A percentile compares a stretch with the other conserved stretches of the same genome.
phyloP scores from a whole-genome alignment of 805 yeast genomes.

The Jamesozyma rosinii region DNA sequence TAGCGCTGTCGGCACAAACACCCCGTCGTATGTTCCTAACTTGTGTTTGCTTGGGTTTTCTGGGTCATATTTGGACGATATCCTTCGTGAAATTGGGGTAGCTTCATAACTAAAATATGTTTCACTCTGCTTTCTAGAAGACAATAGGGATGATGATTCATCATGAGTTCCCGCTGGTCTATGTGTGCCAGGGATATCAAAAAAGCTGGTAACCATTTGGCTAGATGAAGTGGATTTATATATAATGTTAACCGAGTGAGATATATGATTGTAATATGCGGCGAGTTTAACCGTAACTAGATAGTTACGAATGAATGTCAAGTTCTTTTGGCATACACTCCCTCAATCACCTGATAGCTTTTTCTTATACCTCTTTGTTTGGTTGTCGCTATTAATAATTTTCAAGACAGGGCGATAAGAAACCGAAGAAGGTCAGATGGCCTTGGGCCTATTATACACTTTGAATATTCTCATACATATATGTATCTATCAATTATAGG shows the following conservation, averaged over 20 bases:
- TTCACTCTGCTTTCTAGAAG: constrained; percentile 13
- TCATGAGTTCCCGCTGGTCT: constrained; percentile 17
- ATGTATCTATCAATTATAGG: too few relatives aligned
- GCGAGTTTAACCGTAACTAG: too few relatives aligned
- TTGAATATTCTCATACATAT: not conserved
- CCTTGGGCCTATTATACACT: not conserved
- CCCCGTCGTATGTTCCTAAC: constrained; percentile 78
- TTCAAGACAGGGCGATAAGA: not conserved
- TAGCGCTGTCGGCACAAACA: constrained; percentile 84
- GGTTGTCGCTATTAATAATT: too few relatives aligned
- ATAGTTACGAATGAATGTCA: too few relatives aligned
- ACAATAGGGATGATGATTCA: constrained; percentile 22
- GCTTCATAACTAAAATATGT: constrained; percentile 28
- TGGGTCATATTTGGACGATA: constrained; percentile 27
- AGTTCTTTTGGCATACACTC: too few relatives aligned
- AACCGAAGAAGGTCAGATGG: not conserved
- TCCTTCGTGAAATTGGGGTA: constrained; percentile 17
- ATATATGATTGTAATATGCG: too few relatives aligned
- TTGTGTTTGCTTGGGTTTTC: constrained; percentile 36
- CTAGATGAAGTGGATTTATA: not conserved
- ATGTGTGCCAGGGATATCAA: constrained; percentile 30
- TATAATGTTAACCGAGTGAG: not conserved
- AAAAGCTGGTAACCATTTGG: constrained; percentile 23
- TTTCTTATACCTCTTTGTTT: too few relatives aligned
- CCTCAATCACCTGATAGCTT: too few relatives aligned